Conservation (phyloP, 768 basidiomycete genomes). For the Cantharellus anzutake region DNA sequence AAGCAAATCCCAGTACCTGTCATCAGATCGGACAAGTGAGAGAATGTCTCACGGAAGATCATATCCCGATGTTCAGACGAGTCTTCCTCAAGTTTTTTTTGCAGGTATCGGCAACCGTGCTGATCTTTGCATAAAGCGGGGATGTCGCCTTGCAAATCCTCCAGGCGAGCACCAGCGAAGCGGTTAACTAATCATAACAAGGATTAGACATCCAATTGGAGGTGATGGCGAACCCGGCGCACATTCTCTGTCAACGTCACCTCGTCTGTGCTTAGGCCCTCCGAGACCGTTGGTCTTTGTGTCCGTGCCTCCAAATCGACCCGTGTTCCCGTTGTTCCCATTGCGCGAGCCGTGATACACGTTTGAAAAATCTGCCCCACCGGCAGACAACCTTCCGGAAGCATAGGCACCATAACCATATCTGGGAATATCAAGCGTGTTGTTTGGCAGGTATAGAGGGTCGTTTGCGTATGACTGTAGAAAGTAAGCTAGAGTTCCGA, state of each 20-base stretch:
- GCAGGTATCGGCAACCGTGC: conserved; percentile 93
- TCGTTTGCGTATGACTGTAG: conserved; percentile 38
- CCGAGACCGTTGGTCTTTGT: conserved; percentile 79
- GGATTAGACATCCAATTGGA: not conserved
- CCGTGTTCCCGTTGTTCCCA: not conserved
- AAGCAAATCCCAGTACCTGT: conserved; percentile 36
- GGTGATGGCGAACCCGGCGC: not conserved
- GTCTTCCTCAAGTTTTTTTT: conserved; percentile 97
- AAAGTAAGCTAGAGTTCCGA: not conserved
- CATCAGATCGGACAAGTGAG: conserved; percentile 96
- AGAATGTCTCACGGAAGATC: conserved; percentile 97
- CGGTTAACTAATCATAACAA: conserved; percentile 53
- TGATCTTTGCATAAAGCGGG: conserved; percentile 93
- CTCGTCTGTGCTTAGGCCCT: conserved; percentile 87
- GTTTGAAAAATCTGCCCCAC: not conserved
- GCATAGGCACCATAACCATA: not conserved
- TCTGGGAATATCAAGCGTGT: not conserved
- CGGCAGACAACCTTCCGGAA: not conserved
- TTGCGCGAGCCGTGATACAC: not conserved
- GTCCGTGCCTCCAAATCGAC: conserved; percentile 27
- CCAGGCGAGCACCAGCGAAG: conserved; percentile 86
- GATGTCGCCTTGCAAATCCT: conserved; percentile 92
- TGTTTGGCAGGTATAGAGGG: conserved; percentile 14
- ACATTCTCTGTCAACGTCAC: conserved; percentile 82
- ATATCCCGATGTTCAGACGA: conserved; percentile 92